These are phyloP conservation scores for Diaporthe longicolla DNA, from an alignment of 2,329 filamentous ascomycete species.

Conservation along the genomic window DNA sequence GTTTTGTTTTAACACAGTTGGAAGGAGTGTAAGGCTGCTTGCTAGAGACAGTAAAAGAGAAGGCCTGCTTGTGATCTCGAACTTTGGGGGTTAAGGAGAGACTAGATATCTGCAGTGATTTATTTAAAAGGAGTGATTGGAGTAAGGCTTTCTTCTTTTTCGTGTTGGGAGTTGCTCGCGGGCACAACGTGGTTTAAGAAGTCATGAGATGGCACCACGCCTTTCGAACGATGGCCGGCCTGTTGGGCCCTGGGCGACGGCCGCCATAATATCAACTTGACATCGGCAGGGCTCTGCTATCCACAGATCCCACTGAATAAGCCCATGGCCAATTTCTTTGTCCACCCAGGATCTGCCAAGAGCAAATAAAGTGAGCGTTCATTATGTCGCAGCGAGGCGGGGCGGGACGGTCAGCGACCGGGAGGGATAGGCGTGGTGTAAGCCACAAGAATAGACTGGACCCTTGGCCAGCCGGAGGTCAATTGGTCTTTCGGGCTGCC, in stretches of 20 bases:
- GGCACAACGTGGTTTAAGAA: not conserved
- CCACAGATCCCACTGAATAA: not conserved
- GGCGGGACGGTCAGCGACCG: not conserved
- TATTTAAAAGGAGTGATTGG: constrained; percentile 25
- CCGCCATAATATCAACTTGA: constrained; percentile 15
- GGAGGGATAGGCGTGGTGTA: not conserved
- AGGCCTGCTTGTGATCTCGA: constrained; percentile 11
- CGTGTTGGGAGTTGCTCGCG: not conserved
- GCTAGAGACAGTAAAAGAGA: constrained; percentile 22
- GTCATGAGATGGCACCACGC: constrained; percentile 1
- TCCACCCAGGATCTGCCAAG: not conserved
- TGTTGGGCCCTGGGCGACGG: not conserved
- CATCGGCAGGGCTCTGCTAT: not conserved
- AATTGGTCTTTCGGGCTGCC: not conserved
- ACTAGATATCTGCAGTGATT: constrained; percentile 14
- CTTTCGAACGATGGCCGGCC: not conserved
- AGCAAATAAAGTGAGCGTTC: not conserved
- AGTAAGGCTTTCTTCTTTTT: not conserved
- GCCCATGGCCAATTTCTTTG: not conserved
- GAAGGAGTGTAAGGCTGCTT: constrained; percentile 24
- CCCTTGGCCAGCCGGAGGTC: not conserved
- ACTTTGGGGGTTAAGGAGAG: not conserved
- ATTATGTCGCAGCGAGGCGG: not conserved
- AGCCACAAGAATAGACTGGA: constrained; percentile 17
- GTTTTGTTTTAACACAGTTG: not conserved